Percentiles rank a stretch among this genome's conserved stretches.
These are phyloP conservation scores for Backusella westeae DNA, from an alignment of 192 early-diverging fungal species.

Conservation along the genomic window DNA sequence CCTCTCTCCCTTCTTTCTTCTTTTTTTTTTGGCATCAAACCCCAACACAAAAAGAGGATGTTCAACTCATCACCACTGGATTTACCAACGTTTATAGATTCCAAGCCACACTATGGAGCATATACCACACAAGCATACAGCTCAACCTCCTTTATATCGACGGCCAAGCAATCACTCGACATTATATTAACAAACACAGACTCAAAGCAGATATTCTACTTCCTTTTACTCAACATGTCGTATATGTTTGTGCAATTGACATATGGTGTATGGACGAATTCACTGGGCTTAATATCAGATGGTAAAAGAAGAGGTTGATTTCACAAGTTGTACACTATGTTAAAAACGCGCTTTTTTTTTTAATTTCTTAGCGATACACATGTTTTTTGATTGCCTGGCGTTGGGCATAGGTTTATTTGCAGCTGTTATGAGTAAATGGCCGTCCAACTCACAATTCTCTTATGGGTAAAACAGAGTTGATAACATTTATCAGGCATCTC, in stretches of 20 bases:
- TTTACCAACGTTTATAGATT: constrained; percentile 32
- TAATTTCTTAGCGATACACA: constrained; percentile 75
- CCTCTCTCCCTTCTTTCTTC: not conserved
- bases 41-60: constrained; percentile 1
- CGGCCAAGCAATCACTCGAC: constrained; percentile 35
- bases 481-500: too few relatives aligned
- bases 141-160: constrained; percentile 11
- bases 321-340: not conserved
- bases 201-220: constrained; percentile 93
- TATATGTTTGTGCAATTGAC: constrained; percentile 90
- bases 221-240: constrained; percentile 86
- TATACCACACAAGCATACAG: not conserved
- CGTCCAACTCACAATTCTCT: constrained; percentile 70
- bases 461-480: constrained; percentile 53
- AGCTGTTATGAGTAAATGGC: constrained; percentile 90
- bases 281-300: constrained; percentile 90
- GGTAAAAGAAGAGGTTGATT: constrained; percentile 31
- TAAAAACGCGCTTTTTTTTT: not conserved
- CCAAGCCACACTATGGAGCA: constrained; percentile 32
- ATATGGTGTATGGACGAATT: constrained; percentile 80
- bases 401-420: constrained; percentile 85
- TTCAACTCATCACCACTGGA: constrained; percentile 28
- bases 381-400: constrained; percentile 97
- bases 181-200: constrained; percentile 66
- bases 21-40: not conserved